phyloP scores from a whole-genome alignment of 2,329 filamentous ascomycete species.

The Claviceps paspali region DNA sequence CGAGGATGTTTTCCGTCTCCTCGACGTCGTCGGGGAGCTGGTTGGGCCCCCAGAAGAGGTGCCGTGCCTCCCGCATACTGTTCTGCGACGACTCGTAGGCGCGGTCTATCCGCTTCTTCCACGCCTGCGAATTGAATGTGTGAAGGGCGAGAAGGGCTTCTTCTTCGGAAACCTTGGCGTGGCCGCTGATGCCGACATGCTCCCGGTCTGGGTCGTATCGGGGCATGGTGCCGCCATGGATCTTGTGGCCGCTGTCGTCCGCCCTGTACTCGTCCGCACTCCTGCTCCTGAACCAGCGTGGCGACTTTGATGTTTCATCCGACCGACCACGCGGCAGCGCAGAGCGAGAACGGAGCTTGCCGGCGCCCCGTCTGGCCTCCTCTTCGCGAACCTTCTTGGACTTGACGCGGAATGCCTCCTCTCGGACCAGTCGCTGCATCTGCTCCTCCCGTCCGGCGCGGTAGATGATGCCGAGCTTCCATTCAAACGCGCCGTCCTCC shows the following conservation, averaged over 20 bases:
- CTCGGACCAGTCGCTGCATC: constrained; percentile 72
- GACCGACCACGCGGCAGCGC: constrained; percentile 23
- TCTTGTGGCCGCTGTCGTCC: constrained; percentile 15
- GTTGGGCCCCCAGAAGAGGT: constrained; percentile 68
- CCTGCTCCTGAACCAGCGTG: constrained; percentile 33
- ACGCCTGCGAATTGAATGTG: constrained; percentile 72
- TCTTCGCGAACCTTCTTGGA: constrained; percentile 69
- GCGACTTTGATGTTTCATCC: constrained; percentile 14
- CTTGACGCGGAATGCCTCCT: constrained; percentile 81
- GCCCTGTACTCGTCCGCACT: constrained; percentile 33
- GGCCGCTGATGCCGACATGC: constrained; percentile 47
- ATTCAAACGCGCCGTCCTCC: constrained; percentile 93
- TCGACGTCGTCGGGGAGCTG: constrained; percentile 68
- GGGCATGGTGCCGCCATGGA: constrained; percentile 29
- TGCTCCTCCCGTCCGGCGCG: constrained; percentile 79
- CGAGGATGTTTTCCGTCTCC: constrained; percentile 71
- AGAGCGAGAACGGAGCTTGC: constrained; percentile 40
- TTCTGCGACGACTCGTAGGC: constrained; percentile 53
- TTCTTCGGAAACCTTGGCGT: constrained; percentile 55
- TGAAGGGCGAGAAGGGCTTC: constrained; percentile 65
- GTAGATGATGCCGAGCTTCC: constrained; percentile 92
- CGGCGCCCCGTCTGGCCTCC: constrained; percentile 37
- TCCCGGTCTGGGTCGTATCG: constrained; percentile 71
- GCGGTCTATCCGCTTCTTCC: constrained; percentile 80
- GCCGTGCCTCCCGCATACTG: constrained; percentile 64